phyloP scores from a whole-genome alignment of 2,329 filamentous ascomycete genomes.

The Cladosporium sp. region DNA sequence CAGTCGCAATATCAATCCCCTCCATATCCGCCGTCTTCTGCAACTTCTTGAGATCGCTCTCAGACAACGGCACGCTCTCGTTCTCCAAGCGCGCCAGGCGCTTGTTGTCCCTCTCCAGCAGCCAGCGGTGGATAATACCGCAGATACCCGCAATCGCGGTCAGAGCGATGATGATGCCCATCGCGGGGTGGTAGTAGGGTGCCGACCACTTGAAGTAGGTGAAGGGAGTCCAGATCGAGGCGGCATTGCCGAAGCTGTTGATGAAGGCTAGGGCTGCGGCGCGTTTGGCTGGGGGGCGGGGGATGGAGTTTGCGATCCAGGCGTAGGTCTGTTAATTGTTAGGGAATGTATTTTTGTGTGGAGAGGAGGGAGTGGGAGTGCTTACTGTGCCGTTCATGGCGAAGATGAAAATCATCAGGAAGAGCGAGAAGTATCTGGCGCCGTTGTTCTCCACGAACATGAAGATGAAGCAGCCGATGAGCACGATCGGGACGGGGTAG shows the following conservation, averaged over 20 bases:
- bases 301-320: conserved; percentile 47
- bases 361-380: no score
- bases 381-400: conserved; percentile 51
- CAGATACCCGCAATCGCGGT: conserved; percentile 30
- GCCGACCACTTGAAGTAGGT: conserved; percentile 35
- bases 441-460: conserved; percentile 55
- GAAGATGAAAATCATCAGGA: conserved; percentile 59
- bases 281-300: conserved; percentile 43
- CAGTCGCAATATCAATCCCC: conserved; percentile 51
- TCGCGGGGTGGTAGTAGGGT: conserved; percentile 35
- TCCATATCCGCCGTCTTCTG: conserved; percentile 54
- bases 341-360: neutral
- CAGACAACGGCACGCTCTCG: conserved; percentile 46
- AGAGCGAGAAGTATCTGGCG: conserved; percentile 56
- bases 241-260: conserved; percentile 42
- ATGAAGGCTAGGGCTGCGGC: conserved; percentile 47
- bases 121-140: conserved; percentile 32
- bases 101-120: conserved; percentile 48
- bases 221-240: conserved; percentile 47
- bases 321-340: conserved; percentile 24
- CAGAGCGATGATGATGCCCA: conserved; percentile 38
- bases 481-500: conserved; percentile 54
- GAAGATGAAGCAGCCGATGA: conserved; percentile 54
- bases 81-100: conserved; percentile 53
- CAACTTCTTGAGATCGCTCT: conserved; percentile 50